Percentiles rank a stretch among this genome's conserved stretches.
phyloP scores from a whole-genome alignment of 805 yeast species.

The Helenozyma rhizophorensis region DNA sequence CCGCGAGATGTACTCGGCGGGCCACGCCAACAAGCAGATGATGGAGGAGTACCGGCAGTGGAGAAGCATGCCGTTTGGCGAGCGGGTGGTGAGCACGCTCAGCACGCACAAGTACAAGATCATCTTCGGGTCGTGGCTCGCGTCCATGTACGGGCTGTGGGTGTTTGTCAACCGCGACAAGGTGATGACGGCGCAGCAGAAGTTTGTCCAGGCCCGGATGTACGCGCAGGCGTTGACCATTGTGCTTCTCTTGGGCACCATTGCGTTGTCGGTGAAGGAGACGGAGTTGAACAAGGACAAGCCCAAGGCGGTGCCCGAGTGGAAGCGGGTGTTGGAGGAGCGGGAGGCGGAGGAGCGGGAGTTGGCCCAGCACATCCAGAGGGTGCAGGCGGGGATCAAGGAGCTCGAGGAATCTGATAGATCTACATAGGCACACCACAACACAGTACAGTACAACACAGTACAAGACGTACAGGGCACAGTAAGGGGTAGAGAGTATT shows the following conservation, averaged over 20 bases:
- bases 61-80: conserved; percentile 27
- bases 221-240: conserved; percentile 27
- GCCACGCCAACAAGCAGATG: conserved; percentile 22
- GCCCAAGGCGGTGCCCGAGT: conserved; percentile 23
- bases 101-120: conserved; percentile 33
- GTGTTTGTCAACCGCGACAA: conserved; percentile 23
- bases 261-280: conserved; percentile 25
- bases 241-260: conserved; percentile 24
- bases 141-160: conserved; percentile 30
- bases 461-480: too few species aligned
- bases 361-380: too few species aligned
- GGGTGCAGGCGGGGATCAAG: too few species aligned
- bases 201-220: conserved; percentile 28
- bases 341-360: conserved; percentile 10
- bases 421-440: too few species aligned
- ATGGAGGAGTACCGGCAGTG: conserved; percentile 34
- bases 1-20: conserved; percentile 30
- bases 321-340: conserved; percentile 19
- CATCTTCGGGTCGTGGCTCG: conserved; percentile 36
- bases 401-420: too few species aligned
- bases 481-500: too few species aligned
- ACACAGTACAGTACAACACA: too few species aligned
- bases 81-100: conserved; percentile 26
- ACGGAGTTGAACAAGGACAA: conserved; percentile 18
- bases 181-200: conserved; percentile 23